phyloP scores from a whole-genome alignment of 2,329 filamentous ascomycete genomes.

The Microcyclospora pomicola region DNA sequence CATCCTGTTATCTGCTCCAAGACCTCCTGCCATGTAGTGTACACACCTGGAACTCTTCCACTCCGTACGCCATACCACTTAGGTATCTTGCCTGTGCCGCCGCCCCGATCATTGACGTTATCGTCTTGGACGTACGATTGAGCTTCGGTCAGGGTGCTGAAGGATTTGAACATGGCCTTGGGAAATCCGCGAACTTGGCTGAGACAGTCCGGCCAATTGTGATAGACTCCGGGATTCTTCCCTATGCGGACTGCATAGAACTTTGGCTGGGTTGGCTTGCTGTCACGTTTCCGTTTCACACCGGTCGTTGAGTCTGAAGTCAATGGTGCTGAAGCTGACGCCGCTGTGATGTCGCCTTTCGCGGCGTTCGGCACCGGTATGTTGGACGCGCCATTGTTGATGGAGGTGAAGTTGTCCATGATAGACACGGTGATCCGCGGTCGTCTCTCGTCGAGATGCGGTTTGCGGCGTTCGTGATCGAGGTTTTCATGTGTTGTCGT shows the following conservation, averaged over 20 bases:
- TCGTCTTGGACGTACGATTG: conserved; percentile 53
- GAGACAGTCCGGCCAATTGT: conserved; percentile 49
- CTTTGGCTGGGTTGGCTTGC: conserved; percentile 30
- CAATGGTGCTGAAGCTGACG: neutral
- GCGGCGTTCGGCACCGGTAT: conserved; percentile 1
- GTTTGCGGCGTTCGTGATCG: too few species aligned
- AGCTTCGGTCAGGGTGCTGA: conserved; percentile 60
- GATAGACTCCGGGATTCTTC: conserved; percentile 47
- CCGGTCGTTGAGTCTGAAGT: conserved; percentile 17
- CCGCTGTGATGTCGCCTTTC: neutral
- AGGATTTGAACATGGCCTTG: conserved; percentile 55
- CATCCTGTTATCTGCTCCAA: conserved; percentile 60
- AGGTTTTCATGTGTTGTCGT: too few species aligned
- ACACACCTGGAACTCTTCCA: conserved; percentile 46
- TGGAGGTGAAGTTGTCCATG: conserved; percentile 21
- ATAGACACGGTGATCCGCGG: too few species aligned
- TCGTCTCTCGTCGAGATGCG: too few species aligned
- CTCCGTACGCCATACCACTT: conserved; percentile 49
- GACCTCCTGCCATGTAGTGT: conserved; percentile 55
- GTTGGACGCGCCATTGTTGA: conserved; percentile 7
- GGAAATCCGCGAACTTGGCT: conserved; percentile 45
- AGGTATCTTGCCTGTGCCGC: conserved; percentile 12
- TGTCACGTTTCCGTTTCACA: conserved; percentile 42
- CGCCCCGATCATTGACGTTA: conserved; percentile 26
- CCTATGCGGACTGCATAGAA: conserved; percentile 52